These are phyloP conservation scores for Tephrocybe sp. DNA, from an alignment of 768 basidiomycete genomes.

Conservation along the genomic window DNA sequence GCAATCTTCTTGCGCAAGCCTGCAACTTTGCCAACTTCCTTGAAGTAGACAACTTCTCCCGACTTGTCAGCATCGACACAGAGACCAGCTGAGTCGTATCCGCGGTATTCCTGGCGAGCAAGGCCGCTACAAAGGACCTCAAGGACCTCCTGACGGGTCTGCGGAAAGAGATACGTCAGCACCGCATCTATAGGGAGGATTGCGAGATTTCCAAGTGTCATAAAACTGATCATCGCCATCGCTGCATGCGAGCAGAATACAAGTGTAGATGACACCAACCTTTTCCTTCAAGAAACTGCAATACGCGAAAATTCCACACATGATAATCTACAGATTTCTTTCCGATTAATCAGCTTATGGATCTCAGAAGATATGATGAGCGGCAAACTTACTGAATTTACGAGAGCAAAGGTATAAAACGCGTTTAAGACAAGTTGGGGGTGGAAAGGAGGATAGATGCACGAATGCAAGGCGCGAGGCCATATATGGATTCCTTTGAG, in stretches of 20 bases:
- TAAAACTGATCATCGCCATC: not conserved
- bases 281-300: conserved; percentile 95
- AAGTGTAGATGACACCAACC: conserved; percentile 44
- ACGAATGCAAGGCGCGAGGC: conserved; percentile 3
- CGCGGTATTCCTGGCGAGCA: conserved; percentile 94
- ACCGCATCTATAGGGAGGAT: not conserved
- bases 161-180: conserved; percentile 18
- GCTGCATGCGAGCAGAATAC: not conserved
- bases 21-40: conserved; percentile 97
- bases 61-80: conserved; percentile 90
- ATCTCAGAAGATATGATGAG: not conserved
- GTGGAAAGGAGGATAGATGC: conserved; percentile 11
- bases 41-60: conserved; percentile 81
- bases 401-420: conserved; percentile 20
- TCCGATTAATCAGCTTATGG: not conserved
- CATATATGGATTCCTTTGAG: conserved; percentile 22
- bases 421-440: conserved; percentile 19
- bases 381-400: conserved; percentile 15
- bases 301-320: conserved; percentile 98
- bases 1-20: conserved; percentile 89
- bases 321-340: conserved; percentile 27
- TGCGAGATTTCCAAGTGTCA: not conserved
- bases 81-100: conserved; percentile 94
- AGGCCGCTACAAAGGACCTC: conserved; percentile 91
- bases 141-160: conserved; percentile 89